Percentiles rank a stretch among this genome's conserved stretches.
Evolutionary conservation across 1,139 yeast species (phyloP).

Genomic region (Trichomonascaceae sp.): DNA sequence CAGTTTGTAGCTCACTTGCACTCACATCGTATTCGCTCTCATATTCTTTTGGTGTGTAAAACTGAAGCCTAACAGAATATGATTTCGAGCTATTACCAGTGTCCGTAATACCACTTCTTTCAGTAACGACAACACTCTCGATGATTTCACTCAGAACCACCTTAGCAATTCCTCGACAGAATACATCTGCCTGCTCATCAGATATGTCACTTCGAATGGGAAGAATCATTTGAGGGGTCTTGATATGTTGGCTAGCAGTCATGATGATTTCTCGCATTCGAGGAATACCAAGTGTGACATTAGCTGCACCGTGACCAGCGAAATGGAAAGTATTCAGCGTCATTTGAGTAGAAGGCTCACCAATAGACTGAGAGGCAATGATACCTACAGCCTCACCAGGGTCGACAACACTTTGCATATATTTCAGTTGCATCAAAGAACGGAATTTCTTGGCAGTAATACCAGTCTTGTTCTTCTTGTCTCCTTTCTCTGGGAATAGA

Average conservation of each 20-base stretch:
- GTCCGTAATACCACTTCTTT: conserved; percentile 59
- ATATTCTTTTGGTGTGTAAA: conserved; percentile 74
- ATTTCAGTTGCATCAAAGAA: conserved; percentile 95
- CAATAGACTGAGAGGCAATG: conserved; percentile 96
- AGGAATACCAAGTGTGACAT: conserved; percentile 98
- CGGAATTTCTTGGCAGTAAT: conserved; percentile 82
- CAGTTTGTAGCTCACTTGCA: conserved; percentile 68
- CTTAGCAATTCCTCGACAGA: conserved; percentile 85
- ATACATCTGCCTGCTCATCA: conserved; percentile 84
- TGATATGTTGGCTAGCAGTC: conserved; percentile 94
- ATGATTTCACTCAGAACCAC: conserved; percentile 85
- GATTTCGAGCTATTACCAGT: conserved; percentile 57
- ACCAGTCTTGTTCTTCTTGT: conserved; percentile 32
- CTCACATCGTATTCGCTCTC: conserved; percentile 83
- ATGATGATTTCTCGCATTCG: conserved; percentile 99
- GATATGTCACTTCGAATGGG: conserved; percentile 74
- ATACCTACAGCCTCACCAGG: conserved; percentile 99
- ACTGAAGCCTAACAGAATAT: conserved; percentile 65
- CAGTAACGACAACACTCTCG: conserved; percentile 79
- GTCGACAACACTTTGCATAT: conserved; percentile 89
- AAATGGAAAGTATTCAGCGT: conserved; percentile 98
- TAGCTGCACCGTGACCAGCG: conserved; percentile 99
- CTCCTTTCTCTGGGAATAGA: conserved; percentile 48
- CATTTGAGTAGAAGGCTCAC: conserved; percentile 99
- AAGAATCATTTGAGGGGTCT: conserved; percentile 97